phyloP scores from a whole-genome alignment of 106 monocot genomes.

The Apostasia ramifera region DNA sequence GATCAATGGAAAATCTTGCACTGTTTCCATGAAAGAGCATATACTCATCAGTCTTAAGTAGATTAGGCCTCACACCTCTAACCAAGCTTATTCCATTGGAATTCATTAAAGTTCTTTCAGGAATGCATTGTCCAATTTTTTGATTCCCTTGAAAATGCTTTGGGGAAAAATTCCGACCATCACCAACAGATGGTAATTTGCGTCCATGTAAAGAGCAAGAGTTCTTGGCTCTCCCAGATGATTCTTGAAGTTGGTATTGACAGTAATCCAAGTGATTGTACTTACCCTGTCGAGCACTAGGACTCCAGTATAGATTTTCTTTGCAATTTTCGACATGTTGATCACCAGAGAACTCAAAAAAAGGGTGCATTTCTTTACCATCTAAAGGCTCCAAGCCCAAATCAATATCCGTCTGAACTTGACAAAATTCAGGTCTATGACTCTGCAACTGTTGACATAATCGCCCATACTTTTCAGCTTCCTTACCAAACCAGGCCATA shows the following conservation, averaged over 20 bases:
- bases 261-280: slow-evolving; percentile 4
- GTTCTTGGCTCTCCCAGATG: slow-evolving; percentile 5
- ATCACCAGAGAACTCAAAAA: not conserved
- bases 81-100: slow-evolving; percentile 13
- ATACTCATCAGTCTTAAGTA: slow-evolving; percentile 4
- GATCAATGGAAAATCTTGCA: not conserved
- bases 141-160: slow-evolving; percentile 6
- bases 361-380: slow-evolving; percentile 8
- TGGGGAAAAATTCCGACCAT: not conserved
- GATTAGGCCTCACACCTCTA: slow-evolving; percentile 7
- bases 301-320: slow-evolving; percentile 8
- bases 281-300: not conserved
- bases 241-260: slow-evolving; percentile 3
- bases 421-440: slow-evolving; percentile 4
- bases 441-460: slow-evolving; percentile 12
- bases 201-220: not conserved
- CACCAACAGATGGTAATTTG: not conserved
- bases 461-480: slow-evolving; percentile 10
- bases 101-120: slow-evolving; percentile 13
- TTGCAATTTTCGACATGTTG: not conserved
- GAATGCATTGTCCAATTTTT: slow-evolving; percentile 11
- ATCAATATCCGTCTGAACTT: slow-evolving; percentile 8
- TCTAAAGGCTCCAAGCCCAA: slow-evolving; percentile 2
- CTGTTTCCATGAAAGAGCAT: slow-evolving; percentile 4
- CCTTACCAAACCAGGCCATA: slow-evolving; percentile 3